Conservation (phyloP, 2,329 filamentous ascomycete genomes). For the Phialemonium atrogriseum region DNA sequence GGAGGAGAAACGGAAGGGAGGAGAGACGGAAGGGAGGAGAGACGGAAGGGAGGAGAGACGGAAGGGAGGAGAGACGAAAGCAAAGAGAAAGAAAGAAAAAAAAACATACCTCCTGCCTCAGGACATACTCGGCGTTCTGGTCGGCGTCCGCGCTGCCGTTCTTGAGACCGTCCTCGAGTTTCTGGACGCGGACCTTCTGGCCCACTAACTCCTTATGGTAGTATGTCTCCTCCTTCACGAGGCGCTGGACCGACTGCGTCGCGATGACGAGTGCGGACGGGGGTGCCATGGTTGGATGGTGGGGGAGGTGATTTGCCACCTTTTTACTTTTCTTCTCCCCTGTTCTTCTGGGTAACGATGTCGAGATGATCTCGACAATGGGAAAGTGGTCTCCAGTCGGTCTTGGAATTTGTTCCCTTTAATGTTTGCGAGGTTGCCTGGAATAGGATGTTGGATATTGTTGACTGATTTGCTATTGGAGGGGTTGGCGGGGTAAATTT, state of each 20-base stretch:
- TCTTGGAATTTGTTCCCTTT: background rate
- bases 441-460: slow-evolving; percentile 7
- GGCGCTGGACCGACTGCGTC: slow-evolving; percentile 68
- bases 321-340: too few species aligned
- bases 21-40: too few species aligned
- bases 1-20: too few species aligned
- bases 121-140: slow-evolving; percentile 66
- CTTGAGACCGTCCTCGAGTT: slow-evolving; percentile 54
- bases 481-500: slow-evolving; percentile 17
- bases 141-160: slow-evolving; percentile 46
- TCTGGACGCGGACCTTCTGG: slow-evolving; percentile 64
- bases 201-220: slow-evolving; percentile 80
- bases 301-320: too few species aligned
- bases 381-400: too few species aligned
- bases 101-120: slow-evolving; percentile 77
- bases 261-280: slow-evolving; percentile 71
- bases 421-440: slow-evolving; percentile 2
- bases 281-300: too few species aligned
- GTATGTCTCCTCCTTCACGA: slow-evolving; percentile 84
- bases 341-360: too few species aligned
- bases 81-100: slow-evolving; percentile 2
- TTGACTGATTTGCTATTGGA: slow-evolving; percentile 10
- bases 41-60: too few species aligned
- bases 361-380: too few species aligned
- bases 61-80: too few species aligned